Base-by-base conservation (phyloP, 352 stramenopile species). In the Pythium grandisporangium region DNA sequence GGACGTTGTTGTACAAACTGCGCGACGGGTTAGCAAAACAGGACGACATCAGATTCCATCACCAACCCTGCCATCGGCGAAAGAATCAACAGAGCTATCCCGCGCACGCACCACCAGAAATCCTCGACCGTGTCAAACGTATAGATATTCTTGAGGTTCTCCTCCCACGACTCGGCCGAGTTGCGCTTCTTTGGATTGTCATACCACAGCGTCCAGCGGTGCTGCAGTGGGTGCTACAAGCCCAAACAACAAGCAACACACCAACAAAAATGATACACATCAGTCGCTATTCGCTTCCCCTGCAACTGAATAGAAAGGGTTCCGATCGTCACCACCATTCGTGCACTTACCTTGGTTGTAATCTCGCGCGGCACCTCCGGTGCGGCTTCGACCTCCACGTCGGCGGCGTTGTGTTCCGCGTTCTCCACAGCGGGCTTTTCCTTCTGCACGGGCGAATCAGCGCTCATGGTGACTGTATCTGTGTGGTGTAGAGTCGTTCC, bases 61-160 rank as follows among this genome's bases (percentile, higher is more conserved):
- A 33, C 8, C 5, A 23, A 10, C 8, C 10, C 16, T n/a, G 12
- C 17, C 10, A 37, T n/a, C n/a, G n/a, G n/a, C n/a, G n/a, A n/a
- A n/a, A n/a, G n/a, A n/a, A n/a, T n/a, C n/a, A n/a, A n/a, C n/a
- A n/a, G 34, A 21, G 5, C n/a, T 19, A 3, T 48, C 30, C 34
- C 20, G 16, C 3, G 6, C 10, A 77, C 76, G 51, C 63, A 89
- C 58, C 84, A 95, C 93, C 94, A 99, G 74, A 99, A 99, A 66
- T 96, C 85, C 58, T 98, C 91, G 42, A 97, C 90, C 17, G 86
- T 97, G 61, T 88, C 78, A 61, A 99, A 98, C 38, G 85, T 91
- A 75, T 83, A 96, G 41, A 96, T 79, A 43, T 87, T 85, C 61
- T 95, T 95, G 38, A 96, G 69, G 58, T 92, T 94, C 38, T 91